Percentiles rank a stretch among this genome's conserved stretches.
phyloP scores from a whole-genome alignment of 345 rosid genomes.

The Ceriops decandra region DNA sequence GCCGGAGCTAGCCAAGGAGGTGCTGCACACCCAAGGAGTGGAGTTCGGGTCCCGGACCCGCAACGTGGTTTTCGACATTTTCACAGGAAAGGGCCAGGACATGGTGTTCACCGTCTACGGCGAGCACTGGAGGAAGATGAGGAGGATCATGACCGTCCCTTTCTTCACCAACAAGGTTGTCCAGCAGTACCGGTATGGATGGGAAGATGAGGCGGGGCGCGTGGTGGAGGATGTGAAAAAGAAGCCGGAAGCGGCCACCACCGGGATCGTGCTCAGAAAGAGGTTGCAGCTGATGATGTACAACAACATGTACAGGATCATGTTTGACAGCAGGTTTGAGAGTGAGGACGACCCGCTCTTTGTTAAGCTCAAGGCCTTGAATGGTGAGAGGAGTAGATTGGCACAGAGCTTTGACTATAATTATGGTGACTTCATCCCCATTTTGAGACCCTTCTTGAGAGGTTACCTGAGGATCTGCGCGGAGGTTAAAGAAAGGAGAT shows the following conservation, averaged over 20 bases:
- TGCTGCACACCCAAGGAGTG: conserved; percentile 86
- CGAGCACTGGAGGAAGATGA: conserved; percentile 98
- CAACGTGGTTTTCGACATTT: conserved; percentile 92
- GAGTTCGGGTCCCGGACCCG: conserved; percentile 96
- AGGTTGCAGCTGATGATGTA: conserved; percentile 95
- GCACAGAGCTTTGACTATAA: conserved; percentile 98
- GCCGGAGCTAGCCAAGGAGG: conserved; percentile 80
- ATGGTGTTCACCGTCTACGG: conserved; percentile 99
- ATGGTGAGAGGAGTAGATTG: conserved; percentile 87
- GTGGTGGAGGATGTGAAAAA: conserved; percentile 79
- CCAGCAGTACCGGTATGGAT: conserved; percentile 62
- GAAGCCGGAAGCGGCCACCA: conserved; percentile 59
- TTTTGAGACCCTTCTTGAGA: conserved; percentile 84
- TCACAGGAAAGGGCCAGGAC: conserved; percentile 97
- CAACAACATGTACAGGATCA: conserved; percentile 90
- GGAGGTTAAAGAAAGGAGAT: conserved; percentile 75
- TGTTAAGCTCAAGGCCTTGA: conserved; percentile 67
- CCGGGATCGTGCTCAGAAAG: conserved; percentile 65
- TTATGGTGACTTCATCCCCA: conserved; percentile 94
- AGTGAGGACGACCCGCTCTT: conserved; percentile 89
- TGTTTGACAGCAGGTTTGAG: conserved; percentile 88
- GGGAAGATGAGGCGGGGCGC: conserved; percentile 70
- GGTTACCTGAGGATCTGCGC: conserved; percentile 90
- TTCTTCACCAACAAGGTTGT: conserved; percentile 93
- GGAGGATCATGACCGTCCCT: conserved; percentile 98